Base-by-base conservation (phyloP, 2,329 filamentous ascomycete species). In the Penicillium sp. region DNA sequence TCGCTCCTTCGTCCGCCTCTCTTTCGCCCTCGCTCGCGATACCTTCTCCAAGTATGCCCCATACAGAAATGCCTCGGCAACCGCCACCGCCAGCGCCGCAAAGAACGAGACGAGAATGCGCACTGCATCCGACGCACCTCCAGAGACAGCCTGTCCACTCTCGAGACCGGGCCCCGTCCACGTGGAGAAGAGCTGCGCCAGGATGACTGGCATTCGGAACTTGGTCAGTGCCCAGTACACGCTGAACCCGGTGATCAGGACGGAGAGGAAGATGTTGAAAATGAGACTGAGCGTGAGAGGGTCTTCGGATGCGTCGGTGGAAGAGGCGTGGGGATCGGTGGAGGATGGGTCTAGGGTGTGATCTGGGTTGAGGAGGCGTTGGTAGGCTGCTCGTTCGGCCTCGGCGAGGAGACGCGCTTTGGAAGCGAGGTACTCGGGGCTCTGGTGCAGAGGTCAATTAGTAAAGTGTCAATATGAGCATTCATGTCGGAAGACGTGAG, bases 251-350 rank as follows among this genome's bases (percentile, higher is more conserved):
- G 73, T 75, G 39, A 90, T 88, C 3, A 91, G 73, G 45, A 96
- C 86, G 44, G 88, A 95, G 45, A 95, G 76, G 35, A 96, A 72
- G 43, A 97, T 89, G 66, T 97, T 98, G 60, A 95, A 77, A 44
- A 97, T 89, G 6, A 97, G 75, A 37, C 69, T 72, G 0, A 72
- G 70, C 2, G 67, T 70, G 37, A 75, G 61, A 9, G 65, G 61
- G 46, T 73, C 70, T 46, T 60, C 56, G 24, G 51, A 36, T 6
- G 48, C 47, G 25, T 47, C 39, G 8, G 45, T 29, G 4, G 46
- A 38, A 13, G 48, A 27, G 24, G 47, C 35, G 37, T 59, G 29
- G 54, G 81, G 73, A 48, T 77, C 76, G 6, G 56, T 41, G 45
- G 66, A 52, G 13, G 55, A 55, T 69, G 71, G 5, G 73, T 61